Conservation (phyloP, 257 asterid genomes). For the Gynochthodes officinalis region DNA sequence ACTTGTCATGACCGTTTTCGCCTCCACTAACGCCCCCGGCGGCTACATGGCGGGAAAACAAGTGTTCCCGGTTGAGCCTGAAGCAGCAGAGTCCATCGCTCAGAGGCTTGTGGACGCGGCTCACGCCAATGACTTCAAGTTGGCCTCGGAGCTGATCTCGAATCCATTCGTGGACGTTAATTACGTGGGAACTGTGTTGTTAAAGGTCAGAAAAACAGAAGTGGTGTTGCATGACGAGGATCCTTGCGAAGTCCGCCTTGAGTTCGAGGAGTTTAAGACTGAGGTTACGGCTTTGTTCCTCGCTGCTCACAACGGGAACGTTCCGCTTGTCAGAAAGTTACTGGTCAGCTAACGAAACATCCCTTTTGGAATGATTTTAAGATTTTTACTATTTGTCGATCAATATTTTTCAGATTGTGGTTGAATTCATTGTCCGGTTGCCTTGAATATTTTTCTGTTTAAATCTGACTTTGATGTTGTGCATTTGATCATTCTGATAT, state of each 20-base stretch:
- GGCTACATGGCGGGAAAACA: slow-evolving; percentile 23
- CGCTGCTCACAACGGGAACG: slow-evolving; percentile 69
- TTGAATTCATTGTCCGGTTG: not conserved
- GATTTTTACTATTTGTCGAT: not conserved
- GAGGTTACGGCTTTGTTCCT: slow-evolving; percentile 72
- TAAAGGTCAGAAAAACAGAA: slow-evolving; percentile 56
- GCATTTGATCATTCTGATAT: too few relatives aligned
- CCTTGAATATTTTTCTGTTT: not conserved
- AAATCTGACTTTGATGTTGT: not conserved
- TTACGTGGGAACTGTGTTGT: slow-evolving; percentile 56
- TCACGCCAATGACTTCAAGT: slow-evolving; percentile 42
- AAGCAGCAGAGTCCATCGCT: slow-evolving; percentile 38
- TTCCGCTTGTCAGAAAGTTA: slow-evolving; percentile 46
- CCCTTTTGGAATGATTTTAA: not conserved
- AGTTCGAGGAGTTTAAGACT: slow-evolving; percentile 70
- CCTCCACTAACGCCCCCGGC: slow-evolving; percentile 10
- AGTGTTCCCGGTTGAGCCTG: slow-evolving; percentile 24
- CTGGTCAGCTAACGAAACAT: slow-evolving; percentile 33
- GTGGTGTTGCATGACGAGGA: slow-evolving; percentile 55
- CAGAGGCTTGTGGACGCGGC: slow-evolving; percentile 60
- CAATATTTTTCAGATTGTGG: too few relatives aligned
- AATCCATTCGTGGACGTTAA: slow-evolving; percentile 53
- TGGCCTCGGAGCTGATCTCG: slow-evolving; percentile 44
- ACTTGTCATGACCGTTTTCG: slow-evolving; percentile 12
- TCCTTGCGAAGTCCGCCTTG: slow-evolving; percentile 49